Evolutionary conservation across 2,329 filamentous ascomycete genomes (phyloP).

Genomic region (Fusarium sp.): DNA sequence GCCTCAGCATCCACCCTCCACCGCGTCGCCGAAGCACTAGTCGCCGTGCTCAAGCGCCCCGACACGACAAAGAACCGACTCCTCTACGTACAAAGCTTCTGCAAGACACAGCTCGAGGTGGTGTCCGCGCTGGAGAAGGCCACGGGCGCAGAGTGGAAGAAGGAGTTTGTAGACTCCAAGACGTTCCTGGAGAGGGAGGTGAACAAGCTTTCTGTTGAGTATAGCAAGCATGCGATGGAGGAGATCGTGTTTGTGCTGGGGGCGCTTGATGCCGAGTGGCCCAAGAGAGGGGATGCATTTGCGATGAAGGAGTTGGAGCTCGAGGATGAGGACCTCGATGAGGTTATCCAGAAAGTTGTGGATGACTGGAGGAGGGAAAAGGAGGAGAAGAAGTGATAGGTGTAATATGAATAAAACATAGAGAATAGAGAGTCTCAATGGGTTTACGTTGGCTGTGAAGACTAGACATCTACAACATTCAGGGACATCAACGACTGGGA

Average conservation of each 20-base stretch:
- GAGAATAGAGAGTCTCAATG: not conserved
- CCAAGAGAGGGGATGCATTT: conserved; percentile 57
- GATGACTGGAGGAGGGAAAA: conserved; percentile 39
- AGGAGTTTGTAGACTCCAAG: conserved; percentile 54
- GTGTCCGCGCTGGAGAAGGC: conserved; percentile 64
- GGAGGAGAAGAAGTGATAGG: conserved; percentile 20
- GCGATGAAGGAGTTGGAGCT: conserved; percentile 63
- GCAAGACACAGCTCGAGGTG: conserved; percentile 62
- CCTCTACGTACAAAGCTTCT: conserved; percentile 62
- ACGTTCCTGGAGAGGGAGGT: conserved; percentile 57
- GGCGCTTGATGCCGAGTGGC: conserved; percentile 64
- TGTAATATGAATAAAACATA: not conserved
- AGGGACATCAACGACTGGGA: no score
- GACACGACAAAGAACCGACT: conserved; percentile 65
- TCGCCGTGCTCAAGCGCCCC: conserved; percentile 62
- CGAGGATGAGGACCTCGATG: conserved; percentile 61
- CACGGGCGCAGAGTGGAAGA: conserved; percentile 58
- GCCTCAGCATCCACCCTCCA: conserved; percentile 65
- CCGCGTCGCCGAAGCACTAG: conserved; percentile 64
- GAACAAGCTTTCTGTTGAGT: conserved; percentile 56
- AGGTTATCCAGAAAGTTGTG: conserved; percentile 56
- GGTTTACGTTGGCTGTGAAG: not conserved
- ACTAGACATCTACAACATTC: not conserved
- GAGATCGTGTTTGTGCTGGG: conserved; percentile 65
- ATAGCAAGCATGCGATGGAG: conserved; percentile 55